phyloP scores from a whole-genome alignment of 2,329 filamentous ascomycete species.

The Seiridium unicorne region DNA sequence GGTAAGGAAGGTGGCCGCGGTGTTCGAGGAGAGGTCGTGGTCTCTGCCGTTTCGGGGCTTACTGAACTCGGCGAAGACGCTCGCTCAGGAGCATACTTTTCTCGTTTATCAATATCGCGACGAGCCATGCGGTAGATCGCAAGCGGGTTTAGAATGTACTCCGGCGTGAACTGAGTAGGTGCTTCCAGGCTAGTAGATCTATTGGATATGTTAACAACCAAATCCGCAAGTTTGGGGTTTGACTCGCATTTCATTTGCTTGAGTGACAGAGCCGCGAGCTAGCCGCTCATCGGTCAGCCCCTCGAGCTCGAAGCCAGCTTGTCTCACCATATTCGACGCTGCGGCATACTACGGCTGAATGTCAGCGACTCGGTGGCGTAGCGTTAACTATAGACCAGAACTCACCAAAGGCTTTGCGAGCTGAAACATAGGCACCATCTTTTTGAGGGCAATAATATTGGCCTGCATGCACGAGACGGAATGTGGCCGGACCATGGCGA shows the following conservation, averaged over 20 bases:
- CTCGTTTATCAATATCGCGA: background rate
- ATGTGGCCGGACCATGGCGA: background rate
- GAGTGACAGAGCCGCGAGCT: background rate
- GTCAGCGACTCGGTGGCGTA: background rate
- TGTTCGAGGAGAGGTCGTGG: background rate
- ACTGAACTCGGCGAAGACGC: background rate
- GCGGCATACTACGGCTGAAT: background rate
- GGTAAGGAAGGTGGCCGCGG: background rate
- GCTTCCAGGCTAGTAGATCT: background rate
- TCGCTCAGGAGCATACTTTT: constrained; percentile 1
- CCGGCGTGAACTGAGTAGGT: constrained; percentile 1
- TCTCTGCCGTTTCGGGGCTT: background rate
- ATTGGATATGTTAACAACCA: background rate
- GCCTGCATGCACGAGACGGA: constrained; percentile 6
- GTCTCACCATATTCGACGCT: background rate
- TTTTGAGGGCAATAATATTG: constrained; percentile 12
- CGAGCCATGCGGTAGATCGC: constrained; percentile 11
- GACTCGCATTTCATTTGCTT: background rate
- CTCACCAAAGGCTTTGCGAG: constrained; percentile 11
- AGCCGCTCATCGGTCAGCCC: background rate
- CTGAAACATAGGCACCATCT: constrained; percentile 12
- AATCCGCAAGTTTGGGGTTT: background rate
- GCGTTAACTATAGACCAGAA: background rate
- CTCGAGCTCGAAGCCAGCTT: background rate
- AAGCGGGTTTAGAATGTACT: constrained; percentile 9